Evolutionary conservation across 371 early-diverging fungal species (phyloP).

Genomic region (Zopfochytrium polystomum): DNA sequence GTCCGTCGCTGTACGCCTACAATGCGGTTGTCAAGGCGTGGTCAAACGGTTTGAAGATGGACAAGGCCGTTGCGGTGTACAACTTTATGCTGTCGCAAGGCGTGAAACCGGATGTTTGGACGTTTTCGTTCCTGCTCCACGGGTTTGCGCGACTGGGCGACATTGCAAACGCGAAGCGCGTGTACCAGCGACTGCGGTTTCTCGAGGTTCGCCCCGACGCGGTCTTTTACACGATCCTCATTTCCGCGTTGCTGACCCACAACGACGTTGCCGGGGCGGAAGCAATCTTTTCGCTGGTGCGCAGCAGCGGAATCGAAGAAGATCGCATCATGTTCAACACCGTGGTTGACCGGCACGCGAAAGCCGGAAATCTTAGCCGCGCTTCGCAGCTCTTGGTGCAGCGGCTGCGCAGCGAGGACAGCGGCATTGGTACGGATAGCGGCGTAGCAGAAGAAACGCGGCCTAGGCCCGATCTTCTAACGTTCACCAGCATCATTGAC

Average conservation of each 20-base stretch:
- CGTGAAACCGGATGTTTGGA: neutral
- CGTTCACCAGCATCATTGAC: neutral
- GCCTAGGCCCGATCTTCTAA: too few relatives aligned
- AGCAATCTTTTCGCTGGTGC: neutral
- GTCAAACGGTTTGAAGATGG: neutral
- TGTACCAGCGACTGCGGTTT: neutral
- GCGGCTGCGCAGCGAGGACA: neutral
- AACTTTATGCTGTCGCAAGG: neutral
- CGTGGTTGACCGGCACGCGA: neutral
- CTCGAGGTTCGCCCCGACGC: neutral
- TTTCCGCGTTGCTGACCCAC: neutral
- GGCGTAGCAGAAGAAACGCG: neutral
- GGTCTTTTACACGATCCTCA: slow-evolving; percentile 2
- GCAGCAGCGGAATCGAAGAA: neutral
- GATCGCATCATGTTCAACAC: neutral
- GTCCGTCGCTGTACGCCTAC: too few relatives aligned
- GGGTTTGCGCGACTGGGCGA: neutral
- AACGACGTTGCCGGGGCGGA: neutral
- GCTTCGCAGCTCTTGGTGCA: neutral
- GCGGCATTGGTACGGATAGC: neutral
- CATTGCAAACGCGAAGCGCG: neutral
- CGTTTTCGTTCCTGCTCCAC: neutral
- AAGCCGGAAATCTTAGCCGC: neutral
- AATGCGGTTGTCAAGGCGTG: neutral
- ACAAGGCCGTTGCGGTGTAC: neutral